These are phyloP conservation scores for Forsythia suspensa DNA, from an alignment of 257 asterid species.

Conservation along the genomic window DNA sequence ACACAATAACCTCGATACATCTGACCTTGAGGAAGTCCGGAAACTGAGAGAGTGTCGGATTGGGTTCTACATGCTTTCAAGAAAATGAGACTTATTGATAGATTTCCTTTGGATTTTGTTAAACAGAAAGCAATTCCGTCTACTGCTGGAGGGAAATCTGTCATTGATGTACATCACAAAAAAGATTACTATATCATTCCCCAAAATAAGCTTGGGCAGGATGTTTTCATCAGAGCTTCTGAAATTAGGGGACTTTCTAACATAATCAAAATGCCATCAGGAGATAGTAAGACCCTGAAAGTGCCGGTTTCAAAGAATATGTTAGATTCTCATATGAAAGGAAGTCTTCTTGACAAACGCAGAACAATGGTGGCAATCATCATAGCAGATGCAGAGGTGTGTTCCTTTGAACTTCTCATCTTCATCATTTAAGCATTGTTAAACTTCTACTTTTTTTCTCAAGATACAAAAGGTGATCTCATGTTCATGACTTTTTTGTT, in stretches of 20 bases:
- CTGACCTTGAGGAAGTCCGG: background rate
- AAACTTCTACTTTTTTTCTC: background rate
- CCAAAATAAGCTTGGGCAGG: slow-evolving; percentile 88
- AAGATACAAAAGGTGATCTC: background rate
- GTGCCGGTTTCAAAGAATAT: slow-evolving; percentile 82
- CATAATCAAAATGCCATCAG: slow-evolving; percentile 78
- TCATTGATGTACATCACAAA: slow-evolving; percentile 72
- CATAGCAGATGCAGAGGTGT: slow-evolving; percentile 88
- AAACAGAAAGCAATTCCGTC: slow-evolving; percentile 61
- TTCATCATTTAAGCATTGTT: background rate
- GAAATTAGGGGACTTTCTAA: slow-evolving; percentile 49
- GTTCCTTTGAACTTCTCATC: slow-evolving; percentile 24
- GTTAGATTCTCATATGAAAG: slow-evolving; percentile 85
- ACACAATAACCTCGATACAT: background rate
- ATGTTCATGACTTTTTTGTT: background rate
- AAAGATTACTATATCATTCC: slow-evolving; percentile 68
- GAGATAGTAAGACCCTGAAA: slow-evolving; percentile 64
- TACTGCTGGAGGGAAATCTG: slow-evolving; percentile 46
- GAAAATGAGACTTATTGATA: slow-evolving; percentile 18
- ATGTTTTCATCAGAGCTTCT: slow-evolving; percentile 69
- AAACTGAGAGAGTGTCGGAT: background rate
- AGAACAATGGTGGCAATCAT: slow-evolving; percentile 66
- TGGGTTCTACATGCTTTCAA: background rate
- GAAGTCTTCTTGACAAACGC: slow-evolving; percentile 49
- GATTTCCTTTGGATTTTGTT: slow-evolving; percentile 26